Percentiles rank a stretch among this genome's conserved stretches.
These are phyloP conservation scores for Neopestalotiopsis sp. DNA, from an alignment of 2,329 filamentous ascomycete species.

Conservation along the genomic window DNA sequence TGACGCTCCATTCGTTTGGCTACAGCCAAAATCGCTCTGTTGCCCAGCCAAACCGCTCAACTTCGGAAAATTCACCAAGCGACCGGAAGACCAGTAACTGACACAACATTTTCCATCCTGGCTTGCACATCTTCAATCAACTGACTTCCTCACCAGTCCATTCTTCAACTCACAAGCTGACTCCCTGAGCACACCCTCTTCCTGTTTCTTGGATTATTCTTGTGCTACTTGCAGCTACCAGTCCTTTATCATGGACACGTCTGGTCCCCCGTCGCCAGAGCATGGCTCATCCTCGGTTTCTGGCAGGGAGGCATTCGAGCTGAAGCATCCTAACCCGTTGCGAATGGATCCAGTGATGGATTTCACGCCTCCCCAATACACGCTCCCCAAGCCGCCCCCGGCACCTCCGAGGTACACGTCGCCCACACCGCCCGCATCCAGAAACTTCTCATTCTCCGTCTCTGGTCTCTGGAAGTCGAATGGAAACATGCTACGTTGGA, in stretches of 20 bases:
- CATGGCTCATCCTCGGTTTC: slow-evolving; percentile 11
- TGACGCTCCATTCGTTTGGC: neutral
- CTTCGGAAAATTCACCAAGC: neutral
- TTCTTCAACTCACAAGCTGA: neutral
- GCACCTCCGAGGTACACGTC: slow-evolving; percentile 14
- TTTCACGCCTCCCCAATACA: neutral
- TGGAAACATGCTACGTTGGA: slow-evolving; percentile 33
- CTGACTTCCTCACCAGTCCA: neutral
- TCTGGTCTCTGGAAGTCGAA: slow-evolving; percentile 31
- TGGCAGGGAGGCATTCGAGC: neutral
- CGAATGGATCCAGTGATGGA: neutral
- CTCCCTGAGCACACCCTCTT: neutral
- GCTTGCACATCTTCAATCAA: neutral
- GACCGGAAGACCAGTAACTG: neutral
- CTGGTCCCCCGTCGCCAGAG: neutral
- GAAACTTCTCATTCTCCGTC: slow-evolving; percentile 32
- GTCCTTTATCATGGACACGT: neutral
- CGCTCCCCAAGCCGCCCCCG: neutral
- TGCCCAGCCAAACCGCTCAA: neutral
- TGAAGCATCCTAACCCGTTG: neutral
- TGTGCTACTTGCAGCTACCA: neutral
- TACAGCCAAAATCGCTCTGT: neutral
- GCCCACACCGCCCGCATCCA: slow-evolving; percentile 28
- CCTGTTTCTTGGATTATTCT: neutral
- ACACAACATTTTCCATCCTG: neutral